Conservation (phyloP, 768 basidiomycete genomes). For the Dioszegia crocea region DNA sequence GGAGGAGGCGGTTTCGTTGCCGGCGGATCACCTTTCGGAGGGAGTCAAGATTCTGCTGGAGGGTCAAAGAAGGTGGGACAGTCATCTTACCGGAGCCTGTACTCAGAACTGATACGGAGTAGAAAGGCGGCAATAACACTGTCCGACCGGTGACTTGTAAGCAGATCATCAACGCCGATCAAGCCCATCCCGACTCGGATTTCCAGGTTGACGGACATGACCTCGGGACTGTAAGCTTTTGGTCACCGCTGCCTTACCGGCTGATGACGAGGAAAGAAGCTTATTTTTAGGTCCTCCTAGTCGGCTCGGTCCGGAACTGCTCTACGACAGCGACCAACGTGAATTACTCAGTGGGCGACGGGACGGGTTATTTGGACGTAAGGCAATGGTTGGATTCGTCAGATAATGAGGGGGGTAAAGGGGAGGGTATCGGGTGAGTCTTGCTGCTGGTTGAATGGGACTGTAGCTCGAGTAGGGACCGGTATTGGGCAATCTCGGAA, state of each 20-base stretch:
- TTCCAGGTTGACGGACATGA: constrained; percentile 78
- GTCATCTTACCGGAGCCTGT: neutral
- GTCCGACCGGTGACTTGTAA: constrained; percentile 71
- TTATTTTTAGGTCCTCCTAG: constrained; percentile 61
- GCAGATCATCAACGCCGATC: constrained; percentile 70
- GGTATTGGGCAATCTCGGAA: neutral
- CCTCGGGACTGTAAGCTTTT: constrained; percentile 67
- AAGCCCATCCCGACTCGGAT: constrained; percentile 81
- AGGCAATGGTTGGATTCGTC: constrained; percentile 68
- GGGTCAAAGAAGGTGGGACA: constrained; percentile 29
- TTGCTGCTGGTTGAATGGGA: neutral
- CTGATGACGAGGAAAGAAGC: neutral
- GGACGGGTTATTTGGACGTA: constrained; percentile 57
- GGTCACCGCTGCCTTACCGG: neutral
- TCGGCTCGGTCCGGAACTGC: constrained; percentile 68
- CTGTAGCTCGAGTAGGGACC: neutral
- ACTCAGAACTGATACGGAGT: neutral
- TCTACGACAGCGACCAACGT: constrained; percentile 72
- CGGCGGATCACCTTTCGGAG: constrained; percentile 37
- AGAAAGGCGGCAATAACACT: constrained; percentile 46
- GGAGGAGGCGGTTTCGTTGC: constrained; percentile 33
- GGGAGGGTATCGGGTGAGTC: constrained; percentile 49
- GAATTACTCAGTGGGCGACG: constrained; percentile 77
- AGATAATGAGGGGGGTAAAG: constrained; percentile 55
- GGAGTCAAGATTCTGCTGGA: constrained; percentile 33